Evolutionary conservation across 164 flowering plant genomes (phyloP).

Genomic region (Vitis rotundifolia): DNA sequence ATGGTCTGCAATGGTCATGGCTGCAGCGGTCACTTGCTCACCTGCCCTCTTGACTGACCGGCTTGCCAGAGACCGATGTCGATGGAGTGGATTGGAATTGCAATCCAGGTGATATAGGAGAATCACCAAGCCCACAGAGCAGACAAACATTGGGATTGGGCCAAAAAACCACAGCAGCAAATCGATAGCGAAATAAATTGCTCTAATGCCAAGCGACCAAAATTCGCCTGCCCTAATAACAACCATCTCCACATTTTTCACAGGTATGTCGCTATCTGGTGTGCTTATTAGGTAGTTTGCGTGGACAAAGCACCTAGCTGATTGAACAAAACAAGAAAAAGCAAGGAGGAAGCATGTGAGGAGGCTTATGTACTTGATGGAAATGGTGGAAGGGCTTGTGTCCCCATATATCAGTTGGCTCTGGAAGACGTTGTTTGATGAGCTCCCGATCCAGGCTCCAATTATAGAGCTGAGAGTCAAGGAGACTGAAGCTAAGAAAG

Average conservation of each 20-base stretch:
- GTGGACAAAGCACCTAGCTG: slow-evolving; percentile 43
- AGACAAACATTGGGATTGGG: slow-evolving; percentile 52
- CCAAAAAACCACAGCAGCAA: slow-evolving; percentile 66
- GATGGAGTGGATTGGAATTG: slow-evolving; percentile 34
- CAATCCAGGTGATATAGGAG: slow-evolving; percentile 38
- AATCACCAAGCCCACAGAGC: slow-evolving; percentile 38
- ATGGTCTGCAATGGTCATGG: too few species aligned
- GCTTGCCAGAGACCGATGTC: background rate
- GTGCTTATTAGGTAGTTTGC: slow-evolving; percentile 52
- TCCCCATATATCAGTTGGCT: slow-evolving; percentile 46
- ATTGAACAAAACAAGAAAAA: slow-evolving; percentile 50
- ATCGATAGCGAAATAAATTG: slow-evolving; percentile 49
- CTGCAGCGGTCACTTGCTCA: background rate
- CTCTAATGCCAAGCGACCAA: slow-evolving; percentile 61
- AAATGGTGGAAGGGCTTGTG: slow-evolving; percentile 42
- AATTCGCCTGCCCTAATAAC: slow-evolving; percentile 51
- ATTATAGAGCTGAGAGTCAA: slow-evolving; percentile 51
- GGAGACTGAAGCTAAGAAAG: slow-evolving; percentile 42
- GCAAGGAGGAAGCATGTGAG: slow-evolving; percentile 50
- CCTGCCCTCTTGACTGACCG: slow-evolving; percentile 2
- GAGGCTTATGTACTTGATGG: slow-evolving; percentile 57
- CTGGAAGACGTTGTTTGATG: slow-evolving; percentile 21
- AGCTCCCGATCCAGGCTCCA: slow-evolving; percentile 50
- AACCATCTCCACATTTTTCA: slow-evolving; percentile 28
- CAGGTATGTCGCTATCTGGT: slow-evolving; percentile 23